Conservation (phyloP, 2,329 filamentous ascomycete genomes). For the Aspergillus versicolor region DNA sequence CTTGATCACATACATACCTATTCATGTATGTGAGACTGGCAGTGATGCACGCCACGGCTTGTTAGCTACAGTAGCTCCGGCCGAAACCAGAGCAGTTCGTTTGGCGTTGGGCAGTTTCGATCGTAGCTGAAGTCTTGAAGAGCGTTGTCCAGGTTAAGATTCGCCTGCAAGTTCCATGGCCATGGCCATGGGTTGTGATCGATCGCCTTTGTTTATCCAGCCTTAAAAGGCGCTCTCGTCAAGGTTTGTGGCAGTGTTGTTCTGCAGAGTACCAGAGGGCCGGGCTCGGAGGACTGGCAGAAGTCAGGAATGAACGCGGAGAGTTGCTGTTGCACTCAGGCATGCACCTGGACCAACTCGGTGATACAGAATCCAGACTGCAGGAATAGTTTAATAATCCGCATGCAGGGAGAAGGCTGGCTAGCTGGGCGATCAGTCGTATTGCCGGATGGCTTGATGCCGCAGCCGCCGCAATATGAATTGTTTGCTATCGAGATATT, state of each 20-base stretch:
- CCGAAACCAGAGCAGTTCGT: no score
- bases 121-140: not conserved
- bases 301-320: not conserved
- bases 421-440: not conserved
- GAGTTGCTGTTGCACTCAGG: not conserved
- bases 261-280: not conserved
- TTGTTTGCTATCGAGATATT: not conserved
- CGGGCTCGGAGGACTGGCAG: not conserved
- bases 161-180: not conserved
- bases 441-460: not conserved
- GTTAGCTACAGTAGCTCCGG: not conserved
- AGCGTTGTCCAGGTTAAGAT: not conserved
- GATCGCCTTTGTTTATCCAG: not conserved
- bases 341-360: not conserved
- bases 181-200: not conserved
- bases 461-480: not conserved
- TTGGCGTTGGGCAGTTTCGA: no score
- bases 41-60: not conserved
- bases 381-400: slow-evolving; percentile 3
- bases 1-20: not conserved
- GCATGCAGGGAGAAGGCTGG: not conserved
- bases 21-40: not conserved
- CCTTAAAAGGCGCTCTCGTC: not conserved
- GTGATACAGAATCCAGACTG: not conserved
- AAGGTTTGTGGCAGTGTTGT: not conserved